These are phyloP conservation scores for Colletotrichum endophyticum DNA, from an alignment of 2,329 filamentous ascomycete species.

Conservation along the genomic window DNA sequence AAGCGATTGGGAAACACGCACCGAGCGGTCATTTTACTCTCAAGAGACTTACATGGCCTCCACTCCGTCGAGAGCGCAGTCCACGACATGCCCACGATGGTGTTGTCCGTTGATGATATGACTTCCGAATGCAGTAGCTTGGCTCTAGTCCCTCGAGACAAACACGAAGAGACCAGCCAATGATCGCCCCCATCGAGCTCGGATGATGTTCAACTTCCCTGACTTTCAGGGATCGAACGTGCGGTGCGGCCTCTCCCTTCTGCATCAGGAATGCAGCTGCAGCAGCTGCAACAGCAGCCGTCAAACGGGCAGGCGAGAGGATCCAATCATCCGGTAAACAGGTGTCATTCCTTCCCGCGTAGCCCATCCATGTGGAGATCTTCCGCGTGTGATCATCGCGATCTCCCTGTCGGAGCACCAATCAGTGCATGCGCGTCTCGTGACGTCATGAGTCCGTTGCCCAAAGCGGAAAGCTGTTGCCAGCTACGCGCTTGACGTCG, in stretches of 20 bases:
- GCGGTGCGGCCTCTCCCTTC: background rate
- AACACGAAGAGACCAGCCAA: background rate
- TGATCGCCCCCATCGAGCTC: background rate
- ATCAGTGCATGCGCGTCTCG: background rate
- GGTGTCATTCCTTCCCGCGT: background rate
- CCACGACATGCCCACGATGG: background rate
- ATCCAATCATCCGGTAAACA: slow-evolving; percentile 3
- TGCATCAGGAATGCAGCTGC: background rate
- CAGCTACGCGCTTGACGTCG: slow-evolving; percentile 19
- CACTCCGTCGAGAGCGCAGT: background rate
- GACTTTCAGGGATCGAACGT: background rate
- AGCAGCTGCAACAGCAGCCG: background rate
- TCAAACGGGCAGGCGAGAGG: background rate
- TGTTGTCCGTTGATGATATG: background rate
- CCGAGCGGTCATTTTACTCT: background rate
- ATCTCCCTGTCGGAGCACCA: background rate
- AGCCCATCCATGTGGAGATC: slow-evolving; percentile 9
- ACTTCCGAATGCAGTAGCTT: background rate
- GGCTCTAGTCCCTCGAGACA: background rate
- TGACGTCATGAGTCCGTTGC: slow-evolving; percentile 13
- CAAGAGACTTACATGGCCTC: background rate
- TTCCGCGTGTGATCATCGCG: background rate
- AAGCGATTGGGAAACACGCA: background rate
- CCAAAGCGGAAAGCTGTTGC: background rate
- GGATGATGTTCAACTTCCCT: background rate